These are phyloP conservation scores for Schizophyllum commune DNA, from an alignment of 1,284 basidiomycete species.

Conservation along the genomic window DNA sequence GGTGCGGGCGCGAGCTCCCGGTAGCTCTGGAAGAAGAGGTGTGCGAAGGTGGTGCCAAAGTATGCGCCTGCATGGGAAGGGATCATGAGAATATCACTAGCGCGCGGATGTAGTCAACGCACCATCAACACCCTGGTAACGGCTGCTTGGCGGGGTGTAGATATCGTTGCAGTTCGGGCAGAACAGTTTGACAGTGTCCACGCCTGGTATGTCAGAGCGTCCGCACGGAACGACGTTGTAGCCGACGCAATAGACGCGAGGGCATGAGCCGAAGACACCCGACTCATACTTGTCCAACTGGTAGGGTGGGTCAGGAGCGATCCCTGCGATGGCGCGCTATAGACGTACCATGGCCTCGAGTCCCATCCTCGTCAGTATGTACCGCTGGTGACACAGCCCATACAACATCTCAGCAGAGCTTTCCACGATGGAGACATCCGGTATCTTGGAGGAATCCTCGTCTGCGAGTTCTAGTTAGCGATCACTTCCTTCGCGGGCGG, in stretches of 20 bases:
- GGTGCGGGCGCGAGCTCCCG: constrained; percentile 84
- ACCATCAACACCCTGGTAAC: constrained; percentile 97
- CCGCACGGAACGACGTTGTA: constrained; percentile 94
- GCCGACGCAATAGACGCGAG: constrained; percentile 89
- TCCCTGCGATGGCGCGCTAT: not conserved
- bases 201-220: constrained; percentile 91
- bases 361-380: constrained; percentile 91
- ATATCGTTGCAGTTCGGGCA: constrained; percentile 99
- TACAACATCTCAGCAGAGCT: constrained; percentile 96
- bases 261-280: constrained; percentile 91
- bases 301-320: constrained; percentile 6
- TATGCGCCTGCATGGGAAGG: constrained; percentile 70
- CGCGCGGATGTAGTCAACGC: constrained; percentile 19
- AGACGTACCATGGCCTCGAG: constrained; percentile 84
- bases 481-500: constrained; percentile 8
- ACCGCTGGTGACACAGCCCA: constrained; percentile 95
- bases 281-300: constrained; percentile 96
- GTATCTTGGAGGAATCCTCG: constrained; percentile 89
- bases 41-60: constrained; percentile 97
- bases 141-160: constrained; percentile 90
- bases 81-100: constrained; percentile 10
- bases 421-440: constrained; percentile 96
- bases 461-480: constrained; percentile 36
- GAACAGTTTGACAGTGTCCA: constrained; percentile 97
- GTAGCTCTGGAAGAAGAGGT: constrained; percentile 97